A percentile compares a stretch with the other conserved stretches of the same genome.
Conservation (phyloP, 305 asterid species). For the Fraxinus platypoda region DNA sequence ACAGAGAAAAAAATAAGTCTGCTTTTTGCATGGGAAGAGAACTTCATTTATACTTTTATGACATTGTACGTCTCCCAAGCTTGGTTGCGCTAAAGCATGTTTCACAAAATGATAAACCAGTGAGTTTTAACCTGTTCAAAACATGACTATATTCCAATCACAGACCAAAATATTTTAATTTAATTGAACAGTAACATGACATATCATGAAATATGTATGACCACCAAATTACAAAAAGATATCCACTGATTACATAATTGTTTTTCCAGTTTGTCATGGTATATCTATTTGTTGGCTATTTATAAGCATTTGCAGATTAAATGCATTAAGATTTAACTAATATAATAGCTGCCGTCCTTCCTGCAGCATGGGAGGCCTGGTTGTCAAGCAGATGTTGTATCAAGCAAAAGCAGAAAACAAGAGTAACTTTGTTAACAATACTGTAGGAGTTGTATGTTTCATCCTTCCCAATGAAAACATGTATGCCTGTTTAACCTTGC, state of each 20-base stretch:
- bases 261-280: background rate
- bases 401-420: conserved; percentile 77
- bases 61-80: background rate
- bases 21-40: background rate
- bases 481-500: conserved; percentile 9
- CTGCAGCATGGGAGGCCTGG: conserved; percentile 98
- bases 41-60: background rate
- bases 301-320: background rate
- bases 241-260: background rate
- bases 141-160: background rate
- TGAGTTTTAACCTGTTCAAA: background rate
- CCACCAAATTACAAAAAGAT: background rate
- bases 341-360: conserved; percentile 18
- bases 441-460: conserved; percentile 75
- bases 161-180: background rate
- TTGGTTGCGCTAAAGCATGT: background rate
- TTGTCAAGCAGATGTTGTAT: conserved; percentile 90
- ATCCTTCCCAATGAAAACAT: conserved; percentile 13
- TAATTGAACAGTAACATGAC: background rate
- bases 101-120: background rate
- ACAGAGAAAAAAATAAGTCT: background rate
- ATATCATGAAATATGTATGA: background rate
- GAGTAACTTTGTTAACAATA: conserved; percentile 74
- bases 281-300: background rate
- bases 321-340: background rate